These are phyloP conservation scores for Eutrema heterophyllum DNA, from an alignment of 345 rosid species.

Conservation along the genomic window DNA sequence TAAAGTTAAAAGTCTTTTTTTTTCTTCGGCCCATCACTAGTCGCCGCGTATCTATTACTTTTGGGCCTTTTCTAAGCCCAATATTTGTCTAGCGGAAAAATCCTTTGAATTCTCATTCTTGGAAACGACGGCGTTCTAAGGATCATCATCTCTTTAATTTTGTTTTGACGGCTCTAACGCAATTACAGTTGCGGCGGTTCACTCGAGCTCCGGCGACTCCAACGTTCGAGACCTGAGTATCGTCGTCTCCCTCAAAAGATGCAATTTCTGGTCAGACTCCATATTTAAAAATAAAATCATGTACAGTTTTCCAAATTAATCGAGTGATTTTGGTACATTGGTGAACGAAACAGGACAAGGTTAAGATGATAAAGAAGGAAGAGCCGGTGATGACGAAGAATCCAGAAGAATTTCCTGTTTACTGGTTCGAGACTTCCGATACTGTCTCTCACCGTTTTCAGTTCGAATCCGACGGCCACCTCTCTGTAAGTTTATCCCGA, in stretches of 20 bases:
- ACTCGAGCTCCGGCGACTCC: constrained; percentile 12
- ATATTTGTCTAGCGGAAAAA: too few relatives aligned
- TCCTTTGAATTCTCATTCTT: too few relatives aligned
- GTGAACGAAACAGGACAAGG: constrained; percentile 34
- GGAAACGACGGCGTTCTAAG: neutral
- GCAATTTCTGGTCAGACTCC: constrained; percentile 19
- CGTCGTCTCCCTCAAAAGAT: neutral
- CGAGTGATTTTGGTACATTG: neutral
- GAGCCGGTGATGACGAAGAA: constrained; percentile 25
- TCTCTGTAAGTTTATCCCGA: constrained; percentile 51
- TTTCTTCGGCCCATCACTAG: neutral
- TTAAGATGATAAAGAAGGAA: constrained; percentile 38
- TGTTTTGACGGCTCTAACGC: neutral
- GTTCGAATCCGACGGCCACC: constrained; percentile 64
- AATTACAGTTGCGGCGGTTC: constrained; percentile 4
- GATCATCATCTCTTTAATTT: neutral
- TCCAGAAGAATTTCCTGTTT: constrained; percentile 34
- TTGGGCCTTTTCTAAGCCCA: constrained; percentile 1
- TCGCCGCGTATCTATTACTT: neutral
- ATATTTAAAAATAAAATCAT: neutral
- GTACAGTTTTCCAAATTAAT: neutral
- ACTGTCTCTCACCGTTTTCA: constrained; percentile 61
- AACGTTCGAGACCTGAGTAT: neutral
- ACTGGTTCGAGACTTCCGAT: constrained; percentile 76
- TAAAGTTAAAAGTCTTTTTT: neutral